Evolutionary conservation across 371 early-diverging fungal species (phyloP), one percentile per base, ranked within the genome.

Genomic region (Blastocladiella emersonii): DNA sequence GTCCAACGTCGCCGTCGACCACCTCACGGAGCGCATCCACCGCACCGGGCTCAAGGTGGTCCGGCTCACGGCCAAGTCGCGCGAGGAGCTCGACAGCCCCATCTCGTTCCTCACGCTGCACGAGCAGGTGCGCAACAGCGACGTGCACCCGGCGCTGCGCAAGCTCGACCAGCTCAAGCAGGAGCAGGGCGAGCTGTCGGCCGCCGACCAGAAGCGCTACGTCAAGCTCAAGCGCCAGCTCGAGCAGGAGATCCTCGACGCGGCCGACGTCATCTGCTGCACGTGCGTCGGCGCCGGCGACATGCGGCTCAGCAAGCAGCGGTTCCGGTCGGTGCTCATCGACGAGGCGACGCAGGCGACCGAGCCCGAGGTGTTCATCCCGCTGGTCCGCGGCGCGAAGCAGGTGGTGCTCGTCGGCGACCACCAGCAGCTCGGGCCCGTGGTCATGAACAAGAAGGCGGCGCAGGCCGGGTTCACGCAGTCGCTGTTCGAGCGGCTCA

Each of bases 1-100:
- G n/a, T 88, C 89, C 70, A 99, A 99, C 71, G 98, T 98, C 1
- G 99, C 99, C 39, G 98, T 98, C 2, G 99, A 99, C 76, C 96
- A 99, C 73, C 74, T 99, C 45, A 88, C 98, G 0, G 90, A 92
- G 66, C 95, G 95, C 72, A 92, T 99, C 64, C 92, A 96, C 73
- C 84, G 83, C 43, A 95, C 96, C 0, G 94, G 96, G 0, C 77
- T 99, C 27, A 92, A 92, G 65, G 95, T 98, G 10, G 94, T 98
- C 25, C 87, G 99, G 35, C 82, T 99, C 49, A 85, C 93, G 7
- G 96, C 98, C 39, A 92, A 91, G 67, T 88, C 87, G 19, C 84
- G 98, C 41, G 98, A 99, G 74, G 92, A 88, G 43, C 74, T 97
- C 7, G 95, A 92, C 61, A 91, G 93, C 0, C 85, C 92, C 21